Evolutionary conservation across 148 eudicot species (phyloP).

Genomic region (Beta vulgaris): DNA sequence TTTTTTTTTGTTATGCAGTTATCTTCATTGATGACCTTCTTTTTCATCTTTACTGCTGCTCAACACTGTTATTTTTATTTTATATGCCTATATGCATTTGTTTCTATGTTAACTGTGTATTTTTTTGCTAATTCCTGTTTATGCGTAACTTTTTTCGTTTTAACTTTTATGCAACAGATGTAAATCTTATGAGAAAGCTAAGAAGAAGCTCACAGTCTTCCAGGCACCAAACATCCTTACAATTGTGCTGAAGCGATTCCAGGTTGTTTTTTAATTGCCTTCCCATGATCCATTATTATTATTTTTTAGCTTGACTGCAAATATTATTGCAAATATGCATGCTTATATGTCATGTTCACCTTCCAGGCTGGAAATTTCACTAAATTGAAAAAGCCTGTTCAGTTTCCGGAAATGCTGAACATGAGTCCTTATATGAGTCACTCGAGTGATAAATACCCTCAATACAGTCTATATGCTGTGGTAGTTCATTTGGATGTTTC

Average conservation of each 20-base stretch:
- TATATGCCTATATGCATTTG: not conserved
- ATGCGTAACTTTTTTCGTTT: not conserved
- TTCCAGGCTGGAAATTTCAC: constrained; percentile 36
- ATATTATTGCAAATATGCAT: not conserved
- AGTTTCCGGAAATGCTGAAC: constrained; percentile 30
- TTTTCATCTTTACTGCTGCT: not conserved
- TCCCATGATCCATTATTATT: not conserved
- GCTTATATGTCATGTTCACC: not conserved
- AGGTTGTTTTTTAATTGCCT: constrained; percentile 15
- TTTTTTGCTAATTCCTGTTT: not conserved
- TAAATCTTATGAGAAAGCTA: constrained; percentile 39
- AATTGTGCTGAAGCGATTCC: constrained; percentile 36
- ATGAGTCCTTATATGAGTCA: constrained; percentile 34
- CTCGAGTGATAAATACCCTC: constrained; percentile 24
- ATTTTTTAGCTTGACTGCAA: not conserved
- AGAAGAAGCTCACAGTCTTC: constrained; percentile 31
- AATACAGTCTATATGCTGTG: constrained; percentile 35
- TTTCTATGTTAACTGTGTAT: not conserved
- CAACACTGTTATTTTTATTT: not conserved
- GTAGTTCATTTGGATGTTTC: constrained; percentile 36
- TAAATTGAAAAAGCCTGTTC: constrained; percentile 31
- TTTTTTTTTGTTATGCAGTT: not conserved
- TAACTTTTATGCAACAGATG: constrained; percentile 20
- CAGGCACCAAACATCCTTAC: constrained; percentile 41
- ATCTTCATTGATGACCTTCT: not conserved